Conservation (phyloP, 139 green algal genomes). For the Mesotaenium endlicherianum region DNA sequence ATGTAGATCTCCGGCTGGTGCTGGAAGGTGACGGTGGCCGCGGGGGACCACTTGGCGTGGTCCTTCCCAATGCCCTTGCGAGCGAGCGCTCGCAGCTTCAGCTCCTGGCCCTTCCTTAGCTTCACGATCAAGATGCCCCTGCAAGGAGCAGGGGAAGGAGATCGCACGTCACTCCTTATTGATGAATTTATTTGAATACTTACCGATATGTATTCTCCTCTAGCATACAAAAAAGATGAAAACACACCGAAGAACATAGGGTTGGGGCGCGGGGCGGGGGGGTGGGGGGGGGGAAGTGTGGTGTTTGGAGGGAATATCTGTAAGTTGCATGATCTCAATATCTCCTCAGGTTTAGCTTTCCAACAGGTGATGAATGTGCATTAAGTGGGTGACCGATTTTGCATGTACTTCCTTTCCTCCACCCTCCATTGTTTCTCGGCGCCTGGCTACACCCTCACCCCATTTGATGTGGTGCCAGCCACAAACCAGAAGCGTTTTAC, state of each 20-base stretch:
- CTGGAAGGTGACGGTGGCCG: constrained; percentile 80
- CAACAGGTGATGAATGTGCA: too few species aligned
- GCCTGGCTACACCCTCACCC: too few species aligned
- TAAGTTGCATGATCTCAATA: too few species aligned
- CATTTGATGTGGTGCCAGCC: too few species aligned
- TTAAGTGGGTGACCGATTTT: too few species aligned
- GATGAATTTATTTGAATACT: too few species aligned
- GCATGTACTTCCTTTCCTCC: too few species aligned
- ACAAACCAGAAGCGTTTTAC: too few species aligned
- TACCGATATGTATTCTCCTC: too few species aligned
- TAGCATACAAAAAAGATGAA: not conserved
- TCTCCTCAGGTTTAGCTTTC: too few species aligned
- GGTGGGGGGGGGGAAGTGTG: not conserved
- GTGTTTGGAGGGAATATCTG: not conserved
- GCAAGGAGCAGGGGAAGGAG: not conserved
- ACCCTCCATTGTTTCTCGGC: too few species aligned
- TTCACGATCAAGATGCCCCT: constrained; percentile 84
- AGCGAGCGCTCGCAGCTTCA: constrained; percentile 70
- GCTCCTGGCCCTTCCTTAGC: constrained; percentile 78
- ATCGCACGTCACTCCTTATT: too few species aligned
- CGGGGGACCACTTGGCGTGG: constrained; percentile 96
- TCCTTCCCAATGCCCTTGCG: constrained; percentile 86
- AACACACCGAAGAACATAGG: not conserved
- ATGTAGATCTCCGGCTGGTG: constrained; percentile 82
- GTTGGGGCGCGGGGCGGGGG: not conserved